Conservation (phyloP, 352 stramenopile species). For the Globisporangium nagaii region DNA sequence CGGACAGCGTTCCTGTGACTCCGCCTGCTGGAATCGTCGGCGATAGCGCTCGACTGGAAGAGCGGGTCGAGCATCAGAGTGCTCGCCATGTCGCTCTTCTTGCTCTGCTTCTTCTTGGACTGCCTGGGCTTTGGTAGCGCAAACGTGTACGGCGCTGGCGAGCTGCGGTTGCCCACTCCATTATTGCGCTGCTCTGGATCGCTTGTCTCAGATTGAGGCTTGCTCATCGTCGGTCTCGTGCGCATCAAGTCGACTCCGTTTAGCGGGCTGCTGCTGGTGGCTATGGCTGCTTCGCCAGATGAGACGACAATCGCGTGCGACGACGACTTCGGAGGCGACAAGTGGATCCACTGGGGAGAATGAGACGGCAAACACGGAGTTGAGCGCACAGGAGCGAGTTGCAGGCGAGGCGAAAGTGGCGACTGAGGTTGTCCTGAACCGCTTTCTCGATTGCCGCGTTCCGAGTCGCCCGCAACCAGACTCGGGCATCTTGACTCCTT, state of each 20-base stretch:
- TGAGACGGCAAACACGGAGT: constrained; percentile 3
- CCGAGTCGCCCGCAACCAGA: neutral
- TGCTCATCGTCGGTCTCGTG: constrained; percentile 26
- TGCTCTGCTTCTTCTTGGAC: constrained; percentile 18
- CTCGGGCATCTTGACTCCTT: neutral
- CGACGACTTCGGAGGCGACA: neutral
- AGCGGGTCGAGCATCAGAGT: constrained; percentile 65
- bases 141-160: constrained; percentile 35
- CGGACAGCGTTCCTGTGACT: constrained; percentile 6
- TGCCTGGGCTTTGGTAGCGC: constrained; percentile 35
- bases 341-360: neutral
- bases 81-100: constrained; percentile 17
- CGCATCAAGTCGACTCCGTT: constrained; percentile 25
- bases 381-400: constrained; percentile 6
- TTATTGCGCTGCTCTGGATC: constrained; percentile 2
- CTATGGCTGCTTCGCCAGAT: neutral
- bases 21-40: neutral
- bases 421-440: neutral
- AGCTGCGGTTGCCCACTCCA: too few species aligned
- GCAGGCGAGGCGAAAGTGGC: neutral
- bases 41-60: constrained; percentile 27
- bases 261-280: neutral
- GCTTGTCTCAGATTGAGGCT: neutral
- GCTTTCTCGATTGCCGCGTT: too few species aligned
- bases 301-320: neutral